Evolutionary conservation across 2,329 filamentous ascomycete species (phyloP), one percentile per base, ranked within the genome.

Genomic region (Stylonectria norvegica): DNA sequence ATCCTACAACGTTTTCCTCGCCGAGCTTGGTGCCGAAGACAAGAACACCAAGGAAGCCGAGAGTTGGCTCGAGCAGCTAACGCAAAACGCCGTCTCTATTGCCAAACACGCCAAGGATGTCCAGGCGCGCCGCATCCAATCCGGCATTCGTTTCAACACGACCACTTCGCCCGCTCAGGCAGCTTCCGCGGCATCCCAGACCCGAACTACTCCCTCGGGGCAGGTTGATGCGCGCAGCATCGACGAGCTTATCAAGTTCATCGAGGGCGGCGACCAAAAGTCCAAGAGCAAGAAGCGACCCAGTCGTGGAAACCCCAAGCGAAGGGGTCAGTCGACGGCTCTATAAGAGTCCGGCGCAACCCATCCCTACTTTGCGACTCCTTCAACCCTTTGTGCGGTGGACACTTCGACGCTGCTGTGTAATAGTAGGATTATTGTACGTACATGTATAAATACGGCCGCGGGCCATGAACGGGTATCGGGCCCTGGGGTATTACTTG

Each of bases 1-100:
- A 65, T 93, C 89, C 32, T 96, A 90, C 73, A 95, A 86, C 68
- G 94, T 96, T 62, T 98, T 98, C 82, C 80, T 90, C 49, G 72
- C 75, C 42, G 82, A 93, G 59, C 83, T 98, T 5, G 93, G 93
- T 19, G 73, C 89, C 2, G 83, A 95, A 27, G 90, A 97, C 66
- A 89, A 90, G 66, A 97, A 98, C 72, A 98, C 93, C 48, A 96
- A 95, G 72, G 93, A 98, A 65, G 91, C 93, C 3, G 90, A 95
- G 71, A 87, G 80, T 59, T 98, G 93, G 93, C 79, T 97, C 17
- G 89, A 95, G 67, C 90, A 95, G 66, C 79, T 98, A 43, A 97
- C 91, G 1, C 87, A 94, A 66, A 96, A 94, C 58, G 93, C 93
- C 31, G 93, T 98, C 28, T 86, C 82, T 22, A 89, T 97, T 52